Percentiles rank a stretch among this genome's conserved stretches.
Evolutionary conservation across 768 basidiomycete genomes (phyloP).

Genomic region (Leccinum imitatum): DNA sequence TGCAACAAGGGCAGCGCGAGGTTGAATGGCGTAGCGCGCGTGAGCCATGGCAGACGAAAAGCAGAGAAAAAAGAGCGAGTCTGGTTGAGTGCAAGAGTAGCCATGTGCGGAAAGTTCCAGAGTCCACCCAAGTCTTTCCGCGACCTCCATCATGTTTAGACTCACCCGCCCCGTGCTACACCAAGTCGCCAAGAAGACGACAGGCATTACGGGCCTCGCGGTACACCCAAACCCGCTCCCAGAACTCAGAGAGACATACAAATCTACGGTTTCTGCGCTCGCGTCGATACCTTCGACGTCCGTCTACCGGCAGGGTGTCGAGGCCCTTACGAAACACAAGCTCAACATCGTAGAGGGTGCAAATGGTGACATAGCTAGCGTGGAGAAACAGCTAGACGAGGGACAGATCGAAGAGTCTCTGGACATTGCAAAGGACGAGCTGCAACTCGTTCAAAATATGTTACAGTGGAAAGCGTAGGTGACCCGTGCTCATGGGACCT

Average conservation of each 20-base stretch:
- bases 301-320: constrained; percentile 86
- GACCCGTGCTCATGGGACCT: constrained; percentile 2
- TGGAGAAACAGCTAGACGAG: constrained; percentile 75
- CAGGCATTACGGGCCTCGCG: constrained; percentile 80
- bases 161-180: constrained; percentile 70
- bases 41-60: constrained; percentile 27
- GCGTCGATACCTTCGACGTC: constrained; percentile 74
- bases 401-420: constrained; percentile 88
- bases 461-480: constrained; percentile 96
- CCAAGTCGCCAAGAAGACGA: constrained; percentile 68
- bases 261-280: constrained; percentile 70
- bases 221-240: constrained; percentile 87
- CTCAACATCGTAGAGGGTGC: constrained; percentile 69
- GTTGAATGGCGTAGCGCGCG: constrained; percentile 22
- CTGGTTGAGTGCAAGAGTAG: constrained; percentile 38
- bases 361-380: constrained; percentile 61
- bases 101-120: constrained; percentile 30
- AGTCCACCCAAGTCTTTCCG: constrained; percentile 11
- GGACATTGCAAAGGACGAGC: constrained; percentile 80
- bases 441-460: constrained; percentile 76
- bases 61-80: constrained; percentile 28
- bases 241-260: constrained; percentile 70
- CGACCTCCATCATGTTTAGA: constrained; percentile 61
- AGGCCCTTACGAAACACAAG: constrained; percentile 80
- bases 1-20: constrained; percentile 42